Evolutionary conservation across 2,329 filamentous ascomycete genomes (phyloP), one percentile per base, ranked within the genome.

Genomic region (Trichocomaceae sp.): DNA sequence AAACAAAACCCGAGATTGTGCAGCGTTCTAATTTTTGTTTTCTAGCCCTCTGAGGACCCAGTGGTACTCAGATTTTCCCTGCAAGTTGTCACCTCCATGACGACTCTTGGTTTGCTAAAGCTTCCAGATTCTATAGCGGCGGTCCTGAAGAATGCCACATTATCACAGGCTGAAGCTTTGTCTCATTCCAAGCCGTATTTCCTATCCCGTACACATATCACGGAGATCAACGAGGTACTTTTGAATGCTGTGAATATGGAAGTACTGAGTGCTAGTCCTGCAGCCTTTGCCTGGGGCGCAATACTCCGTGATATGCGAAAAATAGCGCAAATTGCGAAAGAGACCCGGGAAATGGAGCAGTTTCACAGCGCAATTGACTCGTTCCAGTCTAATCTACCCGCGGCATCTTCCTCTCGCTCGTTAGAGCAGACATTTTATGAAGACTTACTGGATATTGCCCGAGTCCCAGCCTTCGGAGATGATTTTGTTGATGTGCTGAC

Each of bases 241-340:
- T 72, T 85, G 22, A 75, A 77, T 54, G 82, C 84, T 7, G 79
- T 83, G 12, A 77, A 77, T 26, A 66, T 72, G 19, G 79, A 79
- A 15, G 76, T 82, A n/a, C 75, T 77, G 37, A 82, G 82, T 35
- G 87, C 87, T 19, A 83, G 82, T 54, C 88, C 89, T 1, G 83
- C 88, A 17, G 80, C 89, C 19, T 87, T 95, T 61, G 83, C 87
- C 2, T 97, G 91, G 91, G 83, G 85, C 3, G 76, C 92, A 47
- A 81, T 96, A 23, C 76, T 91, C 9, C 82, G 87, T 63, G 79
- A 81, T 23, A 83, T 93, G 73, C 82, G 83, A 60, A 73, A 82
- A 42, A 81, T 81, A 12, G 86, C 84, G 60, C 77, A 82, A 55
- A 77, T 77, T 50, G 77, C 85, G 46, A 82, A 81, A 39, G 84